Evolutionary conservation across 257 asterid species (phyloP).

Genomic region (Dorcoceras hygrometricum): DNA sequence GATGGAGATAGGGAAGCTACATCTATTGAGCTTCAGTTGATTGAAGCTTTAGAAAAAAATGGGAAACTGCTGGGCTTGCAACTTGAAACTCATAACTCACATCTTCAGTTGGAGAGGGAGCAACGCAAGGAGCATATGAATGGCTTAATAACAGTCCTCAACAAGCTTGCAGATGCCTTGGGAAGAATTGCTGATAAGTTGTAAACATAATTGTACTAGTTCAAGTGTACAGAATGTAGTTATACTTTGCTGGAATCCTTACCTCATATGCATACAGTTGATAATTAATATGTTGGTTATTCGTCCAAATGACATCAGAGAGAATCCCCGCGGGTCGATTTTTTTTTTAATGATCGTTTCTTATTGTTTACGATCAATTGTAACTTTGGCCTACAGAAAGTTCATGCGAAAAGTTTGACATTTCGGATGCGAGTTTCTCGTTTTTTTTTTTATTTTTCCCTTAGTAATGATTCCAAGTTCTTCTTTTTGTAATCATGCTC

Average conservation of each 20-base stretch:
- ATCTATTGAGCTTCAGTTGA: conserved; percentile 42
- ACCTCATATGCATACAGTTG: conserved; percentile 10
- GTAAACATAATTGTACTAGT: conserved; percentile 30
- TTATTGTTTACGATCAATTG: neutral
- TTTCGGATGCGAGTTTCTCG: neutral
- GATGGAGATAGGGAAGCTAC: conserved; percentile 44
- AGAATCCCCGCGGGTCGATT: neutral
- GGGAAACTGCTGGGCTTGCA: conserved; percentile 64
- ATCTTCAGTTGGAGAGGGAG: conserved; percentile 65
- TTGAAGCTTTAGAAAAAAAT: conserved; percentile 68
- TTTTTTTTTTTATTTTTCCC: no score
- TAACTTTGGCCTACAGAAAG: neutral
- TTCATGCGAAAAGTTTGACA: neutral
- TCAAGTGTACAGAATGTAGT: conserved; percentile 30
- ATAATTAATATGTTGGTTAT: conserved; percentile 21
- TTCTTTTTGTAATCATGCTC: no score
- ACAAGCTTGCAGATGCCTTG: conserved; percentile 76
- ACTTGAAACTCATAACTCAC: conserved; percentile 62
- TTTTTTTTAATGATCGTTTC: neutral
- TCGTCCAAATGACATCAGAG: conserved; percentile 24
- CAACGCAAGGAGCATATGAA: conserved; percentile 63
- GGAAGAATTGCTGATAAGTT: conserved; percentile 86
- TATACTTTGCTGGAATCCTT: conserved; percentile 21
- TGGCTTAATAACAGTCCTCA: conserved; percentile 61
- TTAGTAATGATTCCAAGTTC: neutral